A percentile compares a stretch with the other conserved stretches of the same genome.
These are phyloP conservation scores for Leptosphaerulina australis DNA, from an alignment of 2,329 filamentous ascomycete genomes.

Conservation along the genomic window DNA sequence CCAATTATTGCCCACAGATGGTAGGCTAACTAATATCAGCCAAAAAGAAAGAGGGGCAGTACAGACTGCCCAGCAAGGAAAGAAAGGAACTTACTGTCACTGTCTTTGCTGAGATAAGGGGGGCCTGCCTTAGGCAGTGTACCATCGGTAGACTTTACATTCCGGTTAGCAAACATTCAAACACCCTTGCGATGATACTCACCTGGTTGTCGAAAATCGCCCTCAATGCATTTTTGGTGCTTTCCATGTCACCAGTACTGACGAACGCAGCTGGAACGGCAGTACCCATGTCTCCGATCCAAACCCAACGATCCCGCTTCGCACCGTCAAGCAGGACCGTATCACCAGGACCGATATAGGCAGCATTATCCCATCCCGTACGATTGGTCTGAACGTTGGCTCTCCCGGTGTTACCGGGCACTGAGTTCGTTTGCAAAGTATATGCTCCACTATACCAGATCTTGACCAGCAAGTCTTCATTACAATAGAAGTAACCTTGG, in stretches of 20 bases:
- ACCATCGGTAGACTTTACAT: slow-evolving; percentile 30
- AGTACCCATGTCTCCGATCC: slow-evolving; percentile 51
- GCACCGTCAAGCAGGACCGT: slow-evolving; percentile 12
- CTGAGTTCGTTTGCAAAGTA: slow-evolving; percentile 48
- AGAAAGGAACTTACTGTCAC: slow-evolving; percentile 25
- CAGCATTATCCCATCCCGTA: slow-evolving; percentile 36
- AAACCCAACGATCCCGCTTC: slow-evolving; percentile 14
- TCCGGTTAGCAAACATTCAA: slow-evolving; percentile 25
- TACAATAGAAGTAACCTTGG: slow-evolving; percentile 45
- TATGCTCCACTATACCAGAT: slow-evolving; percentile 63
- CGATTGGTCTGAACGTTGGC: slow-evolving; percentile 7
- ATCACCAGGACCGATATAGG: slow-evolving; percentile 56
- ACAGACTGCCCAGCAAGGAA: background rate
- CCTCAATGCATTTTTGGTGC: slow-evolving; percentile 53
- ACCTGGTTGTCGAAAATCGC: slow-evolving; percentile 54
- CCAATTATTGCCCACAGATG: slow-evolving; percentile 63
- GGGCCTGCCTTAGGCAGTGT: slow-evolving; percentile 51
- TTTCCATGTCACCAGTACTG: slow-evolving; percentile 54
- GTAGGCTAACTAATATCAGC: slow-evolving; percentile 25
- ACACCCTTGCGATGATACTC: background rate
- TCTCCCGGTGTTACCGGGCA: slow-evolving; percentile 41
- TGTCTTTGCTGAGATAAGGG: slow-evolving; percentile 45
- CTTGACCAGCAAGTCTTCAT: slow-evolving; percentile 57
- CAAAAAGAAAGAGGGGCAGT: background rate
- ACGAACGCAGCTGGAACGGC: slow-evolving; percentile 55